Conservation (phyloP, 2,329 filamentous ascomycete species). For the Cytospora mali region DNA sequence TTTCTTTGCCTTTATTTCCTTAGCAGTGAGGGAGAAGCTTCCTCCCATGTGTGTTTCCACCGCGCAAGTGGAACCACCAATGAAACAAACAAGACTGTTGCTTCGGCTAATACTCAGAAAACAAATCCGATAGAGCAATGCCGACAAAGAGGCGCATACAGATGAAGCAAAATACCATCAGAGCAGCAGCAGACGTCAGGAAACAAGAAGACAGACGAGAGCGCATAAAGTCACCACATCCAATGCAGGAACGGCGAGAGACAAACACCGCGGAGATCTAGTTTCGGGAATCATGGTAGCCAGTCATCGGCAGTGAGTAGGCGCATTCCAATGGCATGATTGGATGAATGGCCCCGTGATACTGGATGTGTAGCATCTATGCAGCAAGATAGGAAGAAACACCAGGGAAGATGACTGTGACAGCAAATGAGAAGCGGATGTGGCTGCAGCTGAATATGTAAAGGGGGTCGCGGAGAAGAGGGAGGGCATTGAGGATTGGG, state of each 20-base stretch:
- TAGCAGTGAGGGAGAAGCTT: too few species aligned
- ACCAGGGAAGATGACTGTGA: not conserved
- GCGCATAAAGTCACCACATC: not conserved
- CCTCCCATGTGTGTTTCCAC: not conserved
- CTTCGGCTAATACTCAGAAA: not conserved
- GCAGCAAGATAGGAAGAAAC: not conserved
- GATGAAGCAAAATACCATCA: not conserved
- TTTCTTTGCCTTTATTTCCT: not conserved
- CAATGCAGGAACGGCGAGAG: not conserved
- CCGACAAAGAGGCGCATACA: not conserved
- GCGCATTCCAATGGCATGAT: not conserved
- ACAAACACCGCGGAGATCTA: not conserved
- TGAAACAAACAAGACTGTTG: not conserved
- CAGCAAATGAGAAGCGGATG: not conserved
- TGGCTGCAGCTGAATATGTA: not conserved
- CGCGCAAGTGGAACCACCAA: not conserved
- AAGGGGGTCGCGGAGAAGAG: not conserved
- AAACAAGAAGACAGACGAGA: not conserved
- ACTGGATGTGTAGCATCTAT: constrained; percentile 1
- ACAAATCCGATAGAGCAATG: not conserved
- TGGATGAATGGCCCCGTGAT: not conserved
- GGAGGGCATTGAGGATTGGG: not conserved
- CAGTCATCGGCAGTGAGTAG: not conserved
- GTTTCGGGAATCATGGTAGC: not conserved
- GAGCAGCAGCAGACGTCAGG: not conserved